phyloP scores from a whole-genome alignment of 2,329 filamentous ascomycete genomes.

The Colletotrichum tropicicola region DNA sequence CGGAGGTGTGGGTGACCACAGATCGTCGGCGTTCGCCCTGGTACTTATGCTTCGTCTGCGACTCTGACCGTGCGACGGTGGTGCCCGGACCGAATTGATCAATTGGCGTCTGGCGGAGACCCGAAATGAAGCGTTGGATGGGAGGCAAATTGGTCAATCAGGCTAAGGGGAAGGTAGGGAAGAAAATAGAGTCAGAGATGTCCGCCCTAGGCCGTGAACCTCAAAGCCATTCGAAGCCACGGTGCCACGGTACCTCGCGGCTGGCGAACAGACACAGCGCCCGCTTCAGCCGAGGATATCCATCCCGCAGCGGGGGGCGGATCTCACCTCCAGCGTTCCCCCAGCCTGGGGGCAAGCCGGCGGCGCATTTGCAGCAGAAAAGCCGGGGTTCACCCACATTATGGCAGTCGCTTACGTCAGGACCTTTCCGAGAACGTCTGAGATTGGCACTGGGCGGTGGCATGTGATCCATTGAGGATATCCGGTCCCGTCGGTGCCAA shows the following conservation, averaged over 20 bases:
- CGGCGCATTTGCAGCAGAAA: neutral
- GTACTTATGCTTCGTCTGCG: slow-evolving; percentile 23
- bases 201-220: slow-evolving; percentile 28
- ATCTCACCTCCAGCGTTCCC: neutral
- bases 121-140: slow-evolving; percentile 6
- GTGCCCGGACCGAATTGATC: slow-evolving; percentile 15
- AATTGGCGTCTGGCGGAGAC: slow-evolving; percentile 13
- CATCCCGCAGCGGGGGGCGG: slow-evolving; percentile 29
- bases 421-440: slow-evolving; percentile 1
- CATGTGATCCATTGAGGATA: slow-evolving; percentile 20
- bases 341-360: slow-evolving; percentile 20
- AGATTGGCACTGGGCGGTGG: slow-evolving; percentile 3
- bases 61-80: slow-evolving; percentile 14
- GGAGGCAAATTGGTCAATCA: neutral
- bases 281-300: slow-evolving; percentile 36
- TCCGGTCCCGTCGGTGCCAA: slow-evolving; percentile 13
- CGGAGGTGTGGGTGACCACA: neutral
- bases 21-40: slow-evolving; percentile 12
- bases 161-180: neutral
- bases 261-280: slow-evolving; percentile 28
- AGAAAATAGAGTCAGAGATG: slow-evolving; percentile 19
- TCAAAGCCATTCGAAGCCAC: slow-evolving; percentile 29
- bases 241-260: slow-evolving; percentile 26
- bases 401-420: slow-evolving; percentile 25
- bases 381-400: slow-evolving; percentile 14